A percentile compares a stretch with the other conserved stretches of the same genome.
These are phyloP conservation scores for Stentor coeruleus DNA, from an alignment of 73 alveolate genomes.

Conservation along the genomic window DNA sequence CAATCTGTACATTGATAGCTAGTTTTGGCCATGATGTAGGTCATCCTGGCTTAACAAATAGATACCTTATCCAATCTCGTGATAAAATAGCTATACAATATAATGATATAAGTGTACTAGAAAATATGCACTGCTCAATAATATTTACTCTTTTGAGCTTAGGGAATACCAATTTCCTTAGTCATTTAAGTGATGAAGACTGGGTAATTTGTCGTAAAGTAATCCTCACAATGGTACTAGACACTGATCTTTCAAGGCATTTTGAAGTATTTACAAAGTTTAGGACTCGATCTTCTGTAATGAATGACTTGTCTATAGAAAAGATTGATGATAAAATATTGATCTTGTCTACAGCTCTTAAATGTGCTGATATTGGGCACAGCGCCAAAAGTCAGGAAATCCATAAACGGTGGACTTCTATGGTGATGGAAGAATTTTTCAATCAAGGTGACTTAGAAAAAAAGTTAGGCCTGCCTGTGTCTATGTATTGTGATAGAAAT, in stretches of 20 bases:
- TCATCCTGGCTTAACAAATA: slow-evolving; percentile 27
- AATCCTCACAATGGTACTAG: slow-evolving; percentile 68
- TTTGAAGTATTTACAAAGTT: slow-evolving; percentile 36
- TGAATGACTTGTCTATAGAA: slow-evolving; percentile 42
- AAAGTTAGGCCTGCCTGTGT: slow-evolving; percentile 59
- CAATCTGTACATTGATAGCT: background rate
- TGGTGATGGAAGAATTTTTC: slow-evolving; percentile 74
- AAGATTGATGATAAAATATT: slow-evolving; percentile 46
- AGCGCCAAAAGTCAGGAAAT: slow-evolving; percentile 42
- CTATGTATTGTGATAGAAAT: slow-evolving; percentile 63
- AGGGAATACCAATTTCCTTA: background rate
- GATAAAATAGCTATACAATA: slow-evolving; percentile 14
- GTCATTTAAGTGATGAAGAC: background rate
- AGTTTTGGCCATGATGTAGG: slow-evolving; percentile 31
- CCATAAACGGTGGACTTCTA: slow-evolving; percentile 64
- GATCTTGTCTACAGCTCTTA: slow-evolving; percentile 39
- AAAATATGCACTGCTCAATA: slow-evolving; percentile 20
- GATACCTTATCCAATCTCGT: slow-evolving; percentile 8
- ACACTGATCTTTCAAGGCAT: slow-evolving; percentile 79
- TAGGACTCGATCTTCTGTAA: slow-evolving; percentile 28
- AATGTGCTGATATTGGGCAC: slow-evolving; percentile 52
- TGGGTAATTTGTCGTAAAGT: slow-evolving; percentile 18
- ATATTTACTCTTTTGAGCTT: background rate
- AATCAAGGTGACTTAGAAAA: slow-evolving; percentile 78
- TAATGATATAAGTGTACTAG: slow-evolving; percentile 26